Evolutionary conservation across 1,284 basidiomycete species (phyloP), one percentile per base, ranked within the genome.

Genomic region (Cryptococcus sp.): DNA sequence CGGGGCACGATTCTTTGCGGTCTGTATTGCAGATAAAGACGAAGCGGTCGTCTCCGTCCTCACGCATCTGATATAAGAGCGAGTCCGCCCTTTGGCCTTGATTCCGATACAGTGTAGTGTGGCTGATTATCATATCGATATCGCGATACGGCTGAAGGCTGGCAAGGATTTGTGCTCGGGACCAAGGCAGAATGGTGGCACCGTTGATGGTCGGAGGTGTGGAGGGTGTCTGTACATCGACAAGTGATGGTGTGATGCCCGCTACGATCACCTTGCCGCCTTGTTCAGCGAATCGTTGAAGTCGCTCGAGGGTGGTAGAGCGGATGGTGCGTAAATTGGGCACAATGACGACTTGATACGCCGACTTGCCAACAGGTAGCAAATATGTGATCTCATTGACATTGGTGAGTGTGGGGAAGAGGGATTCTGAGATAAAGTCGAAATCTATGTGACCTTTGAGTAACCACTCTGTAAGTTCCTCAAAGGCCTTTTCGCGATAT

Each of bases 361-460:
- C 39, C 37, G 64, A 69, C 16, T 65, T 17, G 2, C 67, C 67
- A 6, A 71, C 69, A 4, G 60, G 57, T 25, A 68, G 40, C 1
- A 34, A 50, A 16, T 59, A 55, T 1, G 47, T 49, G 46, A 67
- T 64, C 8, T 49, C 49, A 4, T 64, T 56, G 11, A 67, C 15
- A 13, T 49, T 17, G 3, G 66, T 64, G 25, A 59, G 63, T 26
- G 56, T 57, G 0, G 61, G 63, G 47, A 71, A 66, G n/a, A 71
- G 63, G 6, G 61, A 64, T 54, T 71, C 69, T n/a, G 62, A 62
- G 54, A 71, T 65, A 46, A 71, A 71, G 54, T 71, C 69, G 41
- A 71, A 71, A 45, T 71, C 69, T 25, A 69, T 49, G 26, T 61
- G 61, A 16, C 62, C 60, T 20, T 60, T 46, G 19, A 71, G 50